Conservation (phyloP, 306 rosid species). For the Psophocarpus tetragonolobus region DNA sequence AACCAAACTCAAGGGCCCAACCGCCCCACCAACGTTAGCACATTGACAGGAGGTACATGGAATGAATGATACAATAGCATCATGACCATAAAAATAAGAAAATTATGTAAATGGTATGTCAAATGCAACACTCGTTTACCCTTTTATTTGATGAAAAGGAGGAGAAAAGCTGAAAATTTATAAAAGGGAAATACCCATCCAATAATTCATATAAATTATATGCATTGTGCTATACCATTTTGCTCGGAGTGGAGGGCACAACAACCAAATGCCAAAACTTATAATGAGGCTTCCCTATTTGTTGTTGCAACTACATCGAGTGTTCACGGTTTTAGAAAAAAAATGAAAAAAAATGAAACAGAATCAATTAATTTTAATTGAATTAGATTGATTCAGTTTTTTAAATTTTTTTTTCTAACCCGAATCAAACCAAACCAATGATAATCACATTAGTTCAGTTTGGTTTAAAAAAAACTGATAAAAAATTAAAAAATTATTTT, state of each 20-base stretch:
- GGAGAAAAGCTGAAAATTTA: conserved; percentile 4
- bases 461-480: too few relatives aligned
- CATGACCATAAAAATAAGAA: conserved; percentile 25
- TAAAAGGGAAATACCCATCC: conserved; percentile 18
- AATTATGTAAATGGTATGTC: conserved; percentile 44
- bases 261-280: conserved; percentile 37
- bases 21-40: conserved; percentile 45
- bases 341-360: too few relatives aligned
- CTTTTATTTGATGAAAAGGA: conserved; percentile 44
- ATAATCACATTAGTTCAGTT: too few relatives aligned
- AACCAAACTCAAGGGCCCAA: conserved; percentile 32
- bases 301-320: too few relatives aligned
- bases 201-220: conserved; percentile 45
- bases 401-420: too few relatives aligned
- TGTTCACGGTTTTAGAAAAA: too few relatives aligned
- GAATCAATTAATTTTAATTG: too few relatives aligned
- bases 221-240: conserved; percentile 35
- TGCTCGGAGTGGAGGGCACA: conserved; percentile 50
- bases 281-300: conserved; percentile 50
- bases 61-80: conserved; percentile 30
- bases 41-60: conserved; percentile 35
- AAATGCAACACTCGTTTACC: conserved; percentile 43
- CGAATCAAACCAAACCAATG: too few relatives aligned
- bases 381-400: too few relatives aligned
- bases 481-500: too few relatives aligned